These are phyloP conservation scores for Leonotis leonurus DNA, from an alignment of 257 asterid genomes.

Conservation along the genomic window DNA sequence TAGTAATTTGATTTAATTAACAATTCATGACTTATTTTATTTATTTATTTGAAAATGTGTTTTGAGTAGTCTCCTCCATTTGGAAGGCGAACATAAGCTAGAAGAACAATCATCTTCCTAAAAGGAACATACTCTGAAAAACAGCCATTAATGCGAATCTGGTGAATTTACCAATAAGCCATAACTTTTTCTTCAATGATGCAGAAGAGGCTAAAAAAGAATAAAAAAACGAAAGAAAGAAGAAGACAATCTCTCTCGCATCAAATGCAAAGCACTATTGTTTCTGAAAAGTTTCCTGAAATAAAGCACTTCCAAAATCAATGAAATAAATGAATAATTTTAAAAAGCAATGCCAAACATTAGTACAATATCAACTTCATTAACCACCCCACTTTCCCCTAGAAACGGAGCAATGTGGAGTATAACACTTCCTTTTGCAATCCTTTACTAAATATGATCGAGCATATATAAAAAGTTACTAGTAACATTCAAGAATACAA, in stretches of 20 bases:
- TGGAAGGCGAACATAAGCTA: conserved; percentile 7
- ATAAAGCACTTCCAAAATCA: neutral
- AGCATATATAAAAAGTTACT: too few relatives aligned
- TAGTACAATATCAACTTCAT: neutral
- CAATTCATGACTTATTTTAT: too few relatives aligned
- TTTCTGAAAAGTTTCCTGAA: conserved; percentile 17
- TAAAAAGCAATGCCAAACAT: too few relatives aligned
- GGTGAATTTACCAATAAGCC: conserved; percentile 8
- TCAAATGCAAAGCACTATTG: conserved; percentile 12
- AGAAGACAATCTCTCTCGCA: neutral
- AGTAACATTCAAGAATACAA: too few relatives aligned
- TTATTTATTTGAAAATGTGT: too few relatives aligned
- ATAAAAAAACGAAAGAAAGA: conserved; percentile 20
- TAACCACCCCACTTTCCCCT: too few relatives aligned
- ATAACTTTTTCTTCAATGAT: conserved; percentile 6
- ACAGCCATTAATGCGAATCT: conserved; percentile 22
- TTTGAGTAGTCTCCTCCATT: neutral
- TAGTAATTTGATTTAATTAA: too few relatives aligned
- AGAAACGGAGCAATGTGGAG: too few relatives aligned
- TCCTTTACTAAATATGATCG: too few relatives aligned
- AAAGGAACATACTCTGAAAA: neutral
- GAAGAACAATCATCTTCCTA: conserved; percentile 15
- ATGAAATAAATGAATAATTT: conserved; percentile 8
- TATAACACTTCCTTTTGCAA: too few relatives aligned
- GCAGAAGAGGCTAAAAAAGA: too few relatives aligned